Evolutionary conservation across 139 green algal species (phyloP).

Genomic region (Volvox africanus): DNA sequence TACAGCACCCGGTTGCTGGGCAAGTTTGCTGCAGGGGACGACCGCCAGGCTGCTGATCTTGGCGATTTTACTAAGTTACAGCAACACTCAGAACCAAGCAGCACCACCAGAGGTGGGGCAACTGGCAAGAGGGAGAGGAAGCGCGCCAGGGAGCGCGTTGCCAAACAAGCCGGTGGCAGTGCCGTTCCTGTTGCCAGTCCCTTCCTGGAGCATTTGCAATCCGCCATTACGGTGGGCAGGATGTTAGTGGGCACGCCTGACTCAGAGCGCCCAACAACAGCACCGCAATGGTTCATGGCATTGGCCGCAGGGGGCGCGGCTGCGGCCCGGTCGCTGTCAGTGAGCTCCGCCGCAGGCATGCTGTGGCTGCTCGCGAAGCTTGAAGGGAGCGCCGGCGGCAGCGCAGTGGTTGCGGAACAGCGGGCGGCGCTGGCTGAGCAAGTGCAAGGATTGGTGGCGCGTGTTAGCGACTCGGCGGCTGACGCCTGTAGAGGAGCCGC

Average conservation of each 20-base stretch:
- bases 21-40: not conserved
- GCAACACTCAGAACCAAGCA: not conserved
- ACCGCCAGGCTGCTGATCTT: not conserved
- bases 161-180: not conserved
- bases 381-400: not conserved
- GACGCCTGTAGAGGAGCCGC: not conserved
- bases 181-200: not conserved
- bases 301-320: not conserved
- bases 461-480: not conserved
- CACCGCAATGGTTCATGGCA: not conserved
- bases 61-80: too few relatives aligned
- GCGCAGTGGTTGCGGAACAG: not conserved
- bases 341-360: not conserved
- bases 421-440: not conserved
- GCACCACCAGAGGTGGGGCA: too few relatives aligned
- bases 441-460: not conserved
- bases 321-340: not conserved
- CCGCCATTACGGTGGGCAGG: conserved; percentile 7
- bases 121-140: not conserved
- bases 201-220: not conserved
- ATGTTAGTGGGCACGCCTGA: not conserved
- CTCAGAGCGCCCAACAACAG: not conserved
- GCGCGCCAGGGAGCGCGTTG: not conserved
- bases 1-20: not conserved
- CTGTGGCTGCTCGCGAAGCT: conserved; percentile 8